Evolutionary conservation across 1,284 basidiomycete genomes (phyloP).

Genomic region (Neonothopanus nambi): DNA sequence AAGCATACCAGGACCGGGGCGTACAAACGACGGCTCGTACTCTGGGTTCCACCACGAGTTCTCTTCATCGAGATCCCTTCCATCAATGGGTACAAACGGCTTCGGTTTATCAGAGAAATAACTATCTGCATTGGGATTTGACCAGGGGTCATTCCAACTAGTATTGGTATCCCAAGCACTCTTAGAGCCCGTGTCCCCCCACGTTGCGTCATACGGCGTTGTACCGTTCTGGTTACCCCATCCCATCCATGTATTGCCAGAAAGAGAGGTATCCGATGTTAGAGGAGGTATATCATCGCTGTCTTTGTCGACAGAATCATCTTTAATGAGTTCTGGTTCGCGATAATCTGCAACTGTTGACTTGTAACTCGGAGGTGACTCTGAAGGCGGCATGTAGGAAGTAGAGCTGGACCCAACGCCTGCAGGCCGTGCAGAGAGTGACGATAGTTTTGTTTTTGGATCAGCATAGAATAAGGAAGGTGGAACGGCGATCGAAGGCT

Average conservation of each 20-base stretch:
- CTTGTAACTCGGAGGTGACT: constrained; percentile 33
- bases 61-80: constrained; percentile 58
- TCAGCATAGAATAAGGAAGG: constrained; percentile 38
- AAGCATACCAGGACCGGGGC: constrained; percentile 69
- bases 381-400: constrained; percentile 32
- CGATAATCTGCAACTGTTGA: constrained; percentile 34
- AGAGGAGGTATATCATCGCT: constrained; percentile 6
- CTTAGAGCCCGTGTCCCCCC: neutral
- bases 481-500: constrained; percentile 27
- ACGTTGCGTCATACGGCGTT: neutral
- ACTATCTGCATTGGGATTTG: constrained; percentile 15
- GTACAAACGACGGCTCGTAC: constrained; percentile 38
- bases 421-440: constrained; percentile 37
- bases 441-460: constrained; percentile 23
- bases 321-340: constrained; percentile 42
- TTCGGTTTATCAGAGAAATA: constrained; percentile 22
- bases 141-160: neutral
- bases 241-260: neutral
- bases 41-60: constrained; percentile 64
- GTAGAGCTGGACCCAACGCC: constrained; percentile 44
- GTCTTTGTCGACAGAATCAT: constrained; percentile 5
- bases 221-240: neutral
- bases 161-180: neutral
- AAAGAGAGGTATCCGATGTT: neutral
- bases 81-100: constrained; percentile 47